Evolutionary conservation across 306 rosid genomes (phyloP), one percentile per base, ranked within the genome.

Genomic region (Lathyrus aphaca): DNA sequence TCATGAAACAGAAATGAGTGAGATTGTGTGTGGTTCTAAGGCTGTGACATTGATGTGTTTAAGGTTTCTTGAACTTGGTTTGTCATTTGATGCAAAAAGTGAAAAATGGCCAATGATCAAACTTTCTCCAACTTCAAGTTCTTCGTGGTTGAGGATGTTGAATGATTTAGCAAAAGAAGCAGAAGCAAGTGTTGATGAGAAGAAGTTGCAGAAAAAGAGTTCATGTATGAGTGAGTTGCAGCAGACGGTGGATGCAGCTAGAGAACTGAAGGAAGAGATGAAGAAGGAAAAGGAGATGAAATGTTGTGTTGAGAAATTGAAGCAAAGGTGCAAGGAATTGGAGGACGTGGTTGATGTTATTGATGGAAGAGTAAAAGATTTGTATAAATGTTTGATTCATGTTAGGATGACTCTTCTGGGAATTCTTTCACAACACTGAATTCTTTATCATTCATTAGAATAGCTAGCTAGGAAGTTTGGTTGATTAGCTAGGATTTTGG

Each of bases 321-420:
- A 72, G 75, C 72, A 48, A 32, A 57, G 54, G 0, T 75, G 67
- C 64, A 73, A 35, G 63, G 75, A 71, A 72, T 32, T 84, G 69
- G 88, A 75, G 37, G 75, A 67, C 42, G 64, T 37, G 72, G 6
- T 81, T 84, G 78, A 55, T 64, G 49, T 38, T 65, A 19, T 81
- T 50, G 83, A 81, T 30, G 86, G 37, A 72, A 81, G 80, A 75
- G 82, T 84, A 4, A 81, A 84, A 25, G 79, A 14, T 58, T 38
- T 84, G 83, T 84, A 81, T 68, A 84, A 54, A 75, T 51, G 40
- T 73, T 75, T 84, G 72, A 81, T 84, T 78, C 51, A 84, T 75
- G 63, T 84, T 72, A 78, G 85, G 74, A 72, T 84, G 86, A 74
- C 13, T 45, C 77, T 81, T 63, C n/a, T 84, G 80, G 85, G 86